Evolutionary conservation across 306 rosid genomes (phyloP).

Genomic region (Erythrophleum fordii): DNA sequence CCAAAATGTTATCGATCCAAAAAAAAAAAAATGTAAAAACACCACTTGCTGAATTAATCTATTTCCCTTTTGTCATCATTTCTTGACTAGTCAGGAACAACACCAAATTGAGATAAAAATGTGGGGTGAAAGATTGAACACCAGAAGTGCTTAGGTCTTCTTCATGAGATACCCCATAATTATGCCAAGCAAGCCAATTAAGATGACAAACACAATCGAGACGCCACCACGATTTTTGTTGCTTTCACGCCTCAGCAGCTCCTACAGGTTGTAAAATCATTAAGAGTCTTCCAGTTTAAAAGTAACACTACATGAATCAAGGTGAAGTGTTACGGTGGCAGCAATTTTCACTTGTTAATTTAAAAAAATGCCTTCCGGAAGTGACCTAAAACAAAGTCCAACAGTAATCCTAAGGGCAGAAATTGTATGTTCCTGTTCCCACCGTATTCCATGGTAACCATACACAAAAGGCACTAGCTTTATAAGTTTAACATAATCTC

Average conservation of each 20-base stretch:
- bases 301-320: slow-evolving; percentile 34
- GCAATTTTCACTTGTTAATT: background rate
- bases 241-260: slow-evolving; percentile 73
- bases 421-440: background rate
- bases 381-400: background rate
- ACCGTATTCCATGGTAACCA: background rate
- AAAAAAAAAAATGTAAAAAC: slow-evolving; percentile 36
- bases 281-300: slow-evolving; percentile 14
- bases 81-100: slow-evolving; percentile 51
- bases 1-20: slow-evolving; percentile 56
- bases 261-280: slow-evolving; percentile 58
- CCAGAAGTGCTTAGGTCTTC: slow-evolving; percentile 50
- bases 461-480: slow-evolving; percentile 1
- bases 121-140: slow-evolving; percentile 37
- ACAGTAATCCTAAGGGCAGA: background rate
- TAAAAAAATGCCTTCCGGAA: background rate
- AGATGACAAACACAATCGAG: slow-evolving; percentile 60
- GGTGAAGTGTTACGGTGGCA: slow-evolving; percentile 5
- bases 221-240: slow-evolving; percentile 69
- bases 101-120: slow-evolving; percentile 40
- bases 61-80: slow-evolving; percentile 52
- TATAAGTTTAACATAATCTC: background rate
- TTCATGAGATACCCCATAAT: slow-evolving; percentile 79
- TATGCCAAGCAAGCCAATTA: slow-evolving; percentile 72
- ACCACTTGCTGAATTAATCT: slow-evolving; percentile 48